phyloP scores from a whole-genome alignment of 176 grass and related monocot genomes.

The Carex kokanica region DNA sequence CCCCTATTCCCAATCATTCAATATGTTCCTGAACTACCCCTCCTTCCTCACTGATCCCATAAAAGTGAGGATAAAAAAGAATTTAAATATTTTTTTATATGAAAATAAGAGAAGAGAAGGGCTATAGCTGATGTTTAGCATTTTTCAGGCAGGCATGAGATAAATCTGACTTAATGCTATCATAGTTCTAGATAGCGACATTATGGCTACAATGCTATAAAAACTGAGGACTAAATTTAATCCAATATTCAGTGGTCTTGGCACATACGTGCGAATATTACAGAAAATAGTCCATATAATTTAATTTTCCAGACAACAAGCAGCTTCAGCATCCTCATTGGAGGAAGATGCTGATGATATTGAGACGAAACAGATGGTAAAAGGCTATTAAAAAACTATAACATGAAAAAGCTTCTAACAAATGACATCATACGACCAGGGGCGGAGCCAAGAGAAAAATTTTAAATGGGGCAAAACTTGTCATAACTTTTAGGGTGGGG shows the following conservation, averaged over 20 bases:
- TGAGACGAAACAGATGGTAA: not conserved
- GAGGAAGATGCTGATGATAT: not conserved
- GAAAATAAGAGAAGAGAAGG: not conserved
- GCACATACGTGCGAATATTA: not conserved
- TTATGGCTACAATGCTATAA: not conserved
- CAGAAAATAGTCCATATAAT: slow-evolving; percentile 4
- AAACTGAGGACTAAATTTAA: not conserved
- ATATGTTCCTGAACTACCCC: not conserved
- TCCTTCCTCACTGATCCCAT: not conserved
- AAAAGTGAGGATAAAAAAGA: not conserved
- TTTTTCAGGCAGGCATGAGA: not conserved
- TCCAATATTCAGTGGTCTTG: not conserved
- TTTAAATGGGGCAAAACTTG: not conserved
- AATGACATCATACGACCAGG: not conserved
- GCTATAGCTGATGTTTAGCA: not conserved
- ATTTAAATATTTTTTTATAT: not conserved
- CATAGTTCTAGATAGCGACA: not conserved
- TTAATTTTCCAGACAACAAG: not conserved
- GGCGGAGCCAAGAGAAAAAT: not conserved
- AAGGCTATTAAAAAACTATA: not conserved
- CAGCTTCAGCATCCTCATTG: not conserved
- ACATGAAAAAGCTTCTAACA: not conserved
- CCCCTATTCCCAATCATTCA: not conserved
- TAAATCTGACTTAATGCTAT: not conserved
- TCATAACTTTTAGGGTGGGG: not conserved